Percentiles rank a stretch among this genome's conserved stretches.
phyloP scores from a whole-genome alignment of 2,329 filamentous ascomycete species.

The Capronia coronata region DNA sequence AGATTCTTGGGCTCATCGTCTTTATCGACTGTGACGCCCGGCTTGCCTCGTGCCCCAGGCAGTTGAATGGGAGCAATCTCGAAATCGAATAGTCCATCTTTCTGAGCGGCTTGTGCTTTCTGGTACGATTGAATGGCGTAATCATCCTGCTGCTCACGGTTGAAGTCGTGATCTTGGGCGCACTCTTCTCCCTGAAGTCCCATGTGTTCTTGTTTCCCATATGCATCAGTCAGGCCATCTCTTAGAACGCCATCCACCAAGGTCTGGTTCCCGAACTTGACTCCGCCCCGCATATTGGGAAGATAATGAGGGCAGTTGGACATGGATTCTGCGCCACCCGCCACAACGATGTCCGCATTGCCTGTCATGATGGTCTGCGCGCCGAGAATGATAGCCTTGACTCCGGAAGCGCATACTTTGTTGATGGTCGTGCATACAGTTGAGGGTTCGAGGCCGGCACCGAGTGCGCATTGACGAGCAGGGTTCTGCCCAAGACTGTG shows the following conservation, averaged over 20 bases:
- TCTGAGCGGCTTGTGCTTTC: constrained; percentile 80
- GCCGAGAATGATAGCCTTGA: constrained; percentile 91
- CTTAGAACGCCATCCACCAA: constrained; percentile 87
- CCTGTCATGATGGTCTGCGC: constrained; percentile 97
- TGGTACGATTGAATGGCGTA: constrained; percentile 95
- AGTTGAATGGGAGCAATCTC: constrained; percentile 91
- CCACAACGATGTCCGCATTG: constrained; percentile 85
- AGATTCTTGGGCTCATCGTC: constrained; percentile 96
- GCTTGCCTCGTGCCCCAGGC: constrained; percentile 83
- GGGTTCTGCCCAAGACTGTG: constrained; percentile 87
- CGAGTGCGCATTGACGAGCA: constrained; percentile 85
- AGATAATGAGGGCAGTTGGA: constrained; percentile 97
- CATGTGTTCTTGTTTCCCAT: constrained; percentile 92
- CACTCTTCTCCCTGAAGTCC: constrained; percentile 89
- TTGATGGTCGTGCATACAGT: constrained; percentile 90
- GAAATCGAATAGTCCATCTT: constrained; percentile 68
- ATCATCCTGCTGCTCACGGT: constrained; percentile 80
- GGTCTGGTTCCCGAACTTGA: constrained; percentile 88
- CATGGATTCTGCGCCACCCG: constrained; percentile 96
- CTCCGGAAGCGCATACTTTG: constrained; percentile 94
- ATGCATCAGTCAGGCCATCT: constrained; percentile 91
- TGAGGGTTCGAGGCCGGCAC: constrained; percentile 72
- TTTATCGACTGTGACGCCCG: constrained; percentile 66
- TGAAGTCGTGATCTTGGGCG: constrained; percentile 72
- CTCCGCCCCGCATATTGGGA: constrained; percentile 73